These are phyloP conservation scores for Persicaria maculosa DNA, from an alignment of 148 eudicot species.

Conservation along the genomic window DNA sequence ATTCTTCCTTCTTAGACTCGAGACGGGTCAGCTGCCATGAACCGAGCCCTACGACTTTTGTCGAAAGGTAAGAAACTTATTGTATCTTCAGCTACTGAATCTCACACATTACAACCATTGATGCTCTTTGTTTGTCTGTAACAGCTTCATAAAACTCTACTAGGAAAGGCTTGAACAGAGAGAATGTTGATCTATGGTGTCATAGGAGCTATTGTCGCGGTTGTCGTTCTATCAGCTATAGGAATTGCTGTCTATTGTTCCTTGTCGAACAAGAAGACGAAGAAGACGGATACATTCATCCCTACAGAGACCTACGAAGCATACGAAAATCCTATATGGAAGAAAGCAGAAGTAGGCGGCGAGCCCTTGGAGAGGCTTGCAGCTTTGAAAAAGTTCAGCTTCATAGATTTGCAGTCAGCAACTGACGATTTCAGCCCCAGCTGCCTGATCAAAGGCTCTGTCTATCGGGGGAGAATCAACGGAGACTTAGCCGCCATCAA, in stretches of 20 bases:
- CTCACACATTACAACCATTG: not conserved
- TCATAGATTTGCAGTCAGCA: slow-evolving; percentile 55
- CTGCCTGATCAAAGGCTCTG: slow-evolving; percentile 62
- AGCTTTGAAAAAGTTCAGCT: slow-evolving; percentile 54
- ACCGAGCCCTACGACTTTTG: not conserved
- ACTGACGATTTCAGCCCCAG: slow-evolving; percentile 62
- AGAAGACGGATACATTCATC: slow-evolving; percentile 22
- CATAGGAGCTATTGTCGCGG: slow-evolving; percentile 50
- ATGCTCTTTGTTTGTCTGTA: too few species aligned
- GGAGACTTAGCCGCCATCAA: slow-evolving; percentile 75
- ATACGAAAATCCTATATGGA: slow-evolving; percentile 40
- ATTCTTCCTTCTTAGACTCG: too few species aligned
- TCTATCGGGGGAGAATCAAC: slow-evolving; percentile 63
- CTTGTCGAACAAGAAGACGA: slow-evolving; percentile 25
- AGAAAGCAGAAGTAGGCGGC: slow-evolving; percentile 38
- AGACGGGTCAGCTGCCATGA: not conserved
- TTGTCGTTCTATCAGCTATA: slow-evolving; percentile 17
- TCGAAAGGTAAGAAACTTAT: not conserved
- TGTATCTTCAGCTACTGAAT: not conserved
- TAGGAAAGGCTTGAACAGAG: too few species aligned
- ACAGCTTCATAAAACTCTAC: too few species aligned
- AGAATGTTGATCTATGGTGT: slow-evolving; percentile 39
- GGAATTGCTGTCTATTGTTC: slow-evolving; percentile 28
- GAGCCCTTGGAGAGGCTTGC: slow-evolving; percentile 64
- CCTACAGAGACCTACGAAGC: slow-evolving; percentile 51